Conservation (phyloP, 2,329 filamentous ascomycete genomes). For the Escovopsis sp. region DNA sequence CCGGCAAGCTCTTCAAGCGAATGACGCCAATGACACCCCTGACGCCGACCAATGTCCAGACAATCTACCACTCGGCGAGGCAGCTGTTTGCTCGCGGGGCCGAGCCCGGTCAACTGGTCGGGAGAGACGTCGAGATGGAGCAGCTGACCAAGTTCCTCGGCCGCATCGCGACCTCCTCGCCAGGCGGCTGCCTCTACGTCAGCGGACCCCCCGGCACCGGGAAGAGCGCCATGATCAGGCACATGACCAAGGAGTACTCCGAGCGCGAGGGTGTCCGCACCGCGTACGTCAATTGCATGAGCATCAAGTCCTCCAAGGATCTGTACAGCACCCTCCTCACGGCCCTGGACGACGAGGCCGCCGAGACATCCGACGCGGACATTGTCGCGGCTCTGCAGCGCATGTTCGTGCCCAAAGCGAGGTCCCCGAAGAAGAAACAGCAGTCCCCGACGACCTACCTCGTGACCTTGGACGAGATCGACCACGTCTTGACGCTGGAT, state of each 20-base stretch:
- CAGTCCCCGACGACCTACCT: conserved; percentile 46
- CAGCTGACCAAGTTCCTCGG: conserved; percentile 58
- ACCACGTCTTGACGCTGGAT: conserved; percentile 80
- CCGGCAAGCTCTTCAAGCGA: conserved; percentile 60
- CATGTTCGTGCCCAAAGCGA: conserved; percentile 48
- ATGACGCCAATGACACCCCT: conserved; percentile 62
- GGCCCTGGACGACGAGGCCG: conserved; percentile 41
- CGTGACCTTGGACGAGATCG: conserved; percentile 89
- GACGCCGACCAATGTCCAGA: conserved; percentile 53
- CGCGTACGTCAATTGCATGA: conserved; percentile 92
- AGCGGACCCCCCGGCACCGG: conserved; percentile 92
- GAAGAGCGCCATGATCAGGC: conserved; percentile 84
- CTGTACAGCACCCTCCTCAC: conserved; percentile 69
- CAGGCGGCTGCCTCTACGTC: conserved; percentile 76
- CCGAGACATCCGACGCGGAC: conserved; percentile 47
- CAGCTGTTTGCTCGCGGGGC: conserved; percentile 75
- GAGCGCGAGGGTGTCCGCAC: conserved; percentile 43
- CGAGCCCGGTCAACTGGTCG: conserved; percentile 59
- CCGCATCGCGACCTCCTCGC: conserved; percentile 24
- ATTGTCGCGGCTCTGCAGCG: conserved; percentile 53
- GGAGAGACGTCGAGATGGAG: conserved; percentile 53
- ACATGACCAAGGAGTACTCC: conserved; percentile 51
- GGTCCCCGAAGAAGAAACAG: conserved; percentile 21
- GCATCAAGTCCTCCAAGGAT: conserved; percentile 76
- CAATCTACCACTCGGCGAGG: conserved; percentile 74